A percentile compares a stretch with the other conserved stretches of the same genome.
Conservation (phyloP, 2,329 filamentous ascomycete species). For the Ophiostoma triangulosporum region DNA sequence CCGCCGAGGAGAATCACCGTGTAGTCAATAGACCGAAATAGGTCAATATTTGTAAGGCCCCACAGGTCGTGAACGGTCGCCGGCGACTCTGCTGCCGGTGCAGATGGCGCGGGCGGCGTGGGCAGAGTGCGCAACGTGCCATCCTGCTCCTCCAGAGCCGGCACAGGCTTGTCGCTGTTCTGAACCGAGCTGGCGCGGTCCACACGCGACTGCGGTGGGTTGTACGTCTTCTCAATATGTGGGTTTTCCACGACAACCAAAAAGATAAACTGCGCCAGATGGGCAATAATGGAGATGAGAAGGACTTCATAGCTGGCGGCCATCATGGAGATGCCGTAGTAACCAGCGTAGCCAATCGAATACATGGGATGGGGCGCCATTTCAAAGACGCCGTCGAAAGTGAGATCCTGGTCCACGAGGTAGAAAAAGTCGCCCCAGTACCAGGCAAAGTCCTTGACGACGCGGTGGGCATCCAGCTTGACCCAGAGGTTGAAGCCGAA, state of each 20-base stretch:
- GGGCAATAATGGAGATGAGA: constrained; percentile 90
- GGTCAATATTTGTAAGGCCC: constrained; percentile 70
- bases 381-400: constrained; percentile 97
- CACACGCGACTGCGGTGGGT: constrained; percentile 65
- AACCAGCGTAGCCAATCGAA: constrained; percentile 92
- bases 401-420: constrained; percentile 92
- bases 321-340: constrained; percentile 97
- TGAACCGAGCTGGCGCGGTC: constrained; percentile 22
- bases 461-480: constrained; percentile 90
- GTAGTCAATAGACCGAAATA: constrained; percentile 76
- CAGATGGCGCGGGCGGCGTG: not conserved
- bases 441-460: constrained; percentile 98
- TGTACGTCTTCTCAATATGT: constrained; percentile 97
- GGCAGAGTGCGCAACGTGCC: not conserved
- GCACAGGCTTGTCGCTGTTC: constrained; percentile 5
- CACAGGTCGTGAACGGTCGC: constrained; percentile 69
- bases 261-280: constrained; percentile 89
- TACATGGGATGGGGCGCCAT: constrained; percentile 99
- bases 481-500: constrained; percentile 97
- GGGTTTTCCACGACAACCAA: constrained; percentile 86
- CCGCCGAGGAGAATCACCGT: constrained; percentile 63
- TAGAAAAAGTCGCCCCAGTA: constrained; percentile 99
- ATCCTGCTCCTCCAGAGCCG: constrained; percentile 5
- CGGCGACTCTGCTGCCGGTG: constrained; percentile 26
- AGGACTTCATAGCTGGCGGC: constrained; percentile 95